A percentile compares a stretch with the other conserved stretches of the same genome.
Evolutionary conservation across 2,329 filamentous ascomycete genomes (phyloP).

Genomic region (Fusarium metavorans): DNA sequence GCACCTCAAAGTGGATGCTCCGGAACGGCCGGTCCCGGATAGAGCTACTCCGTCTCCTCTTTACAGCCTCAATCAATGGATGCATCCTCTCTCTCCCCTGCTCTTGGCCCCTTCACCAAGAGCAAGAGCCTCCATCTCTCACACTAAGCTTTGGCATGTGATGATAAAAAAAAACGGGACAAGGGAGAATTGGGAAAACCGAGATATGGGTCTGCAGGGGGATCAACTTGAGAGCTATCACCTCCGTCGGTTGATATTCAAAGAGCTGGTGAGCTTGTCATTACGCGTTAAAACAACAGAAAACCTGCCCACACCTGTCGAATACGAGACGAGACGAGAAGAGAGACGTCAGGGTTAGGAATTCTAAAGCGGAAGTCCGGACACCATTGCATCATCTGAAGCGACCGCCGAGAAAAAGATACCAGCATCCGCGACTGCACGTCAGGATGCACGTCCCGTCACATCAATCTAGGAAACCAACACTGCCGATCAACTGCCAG

Average conservation of each 20-base stretch:
- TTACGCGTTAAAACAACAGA: conserved; percentile 27
- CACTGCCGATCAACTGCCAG: conserved; percentile 38
- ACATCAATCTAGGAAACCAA: conserved; percentile 15
- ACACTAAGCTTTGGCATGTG: conserved; percentile 32
- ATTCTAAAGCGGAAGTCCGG: neutral
- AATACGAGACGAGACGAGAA: conserved; percentile 9
- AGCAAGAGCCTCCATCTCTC: conserved; percentile 19
- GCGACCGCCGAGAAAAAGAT: conserved; percentile 1
- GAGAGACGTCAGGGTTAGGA: neutral
- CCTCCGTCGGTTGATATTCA: neutral
- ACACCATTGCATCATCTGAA: conserved; percentile 1
- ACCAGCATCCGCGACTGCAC: conserved; percentile 28
- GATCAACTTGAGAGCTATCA: neutral
- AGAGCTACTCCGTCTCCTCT: conserved; percentile 6
- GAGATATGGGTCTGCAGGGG: conserved; percentile 10
- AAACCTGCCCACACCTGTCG: neutral
- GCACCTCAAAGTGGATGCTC: conserved; percentile 20
- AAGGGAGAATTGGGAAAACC: conserved; percentile 4
- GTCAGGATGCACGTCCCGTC: conserved; percentile 28
- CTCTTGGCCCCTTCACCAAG: conserved; percentile 6
- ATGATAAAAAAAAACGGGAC: conserved; percentile 11
- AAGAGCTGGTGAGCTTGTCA: neutral
- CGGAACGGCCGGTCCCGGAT: conserved; percentile 31
- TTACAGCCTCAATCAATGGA: neutral
- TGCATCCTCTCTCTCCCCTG: conserved; percentile 8